Conservation (phyloP, 2,329 filamentous ascomycete species). For the Amylocarpus encephaloides region DNA sequence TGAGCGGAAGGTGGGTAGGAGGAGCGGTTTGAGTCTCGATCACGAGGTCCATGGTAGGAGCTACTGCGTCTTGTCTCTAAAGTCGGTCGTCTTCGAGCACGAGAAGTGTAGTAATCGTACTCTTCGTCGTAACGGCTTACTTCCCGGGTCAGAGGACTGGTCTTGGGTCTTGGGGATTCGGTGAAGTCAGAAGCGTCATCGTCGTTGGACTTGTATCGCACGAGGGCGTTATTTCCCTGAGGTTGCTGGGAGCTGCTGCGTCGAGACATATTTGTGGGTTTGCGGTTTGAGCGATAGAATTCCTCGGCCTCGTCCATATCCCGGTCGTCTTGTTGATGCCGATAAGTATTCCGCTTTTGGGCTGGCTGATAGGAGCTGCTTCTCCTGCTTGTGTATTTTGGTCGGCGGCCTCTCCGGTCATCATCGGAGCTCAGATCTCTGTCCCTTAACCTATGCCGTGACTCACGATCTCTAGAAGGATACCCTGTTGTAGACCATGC, state of each 20-base stretch:
- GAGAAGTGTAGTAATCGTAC: neutral
- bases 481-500: neutral
- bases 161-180: neutral
- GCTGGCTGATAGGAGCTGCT: constrained; percentile 2
- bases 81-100: neutral
- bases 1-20: neutral
- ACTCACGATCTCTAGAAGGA: neutral
- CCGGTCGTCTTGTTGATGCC: neutral
- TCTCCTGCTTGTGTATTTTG: neutral
- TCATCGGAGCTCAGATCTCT: neutral
- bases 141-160: neutral
- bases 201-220: neutral
- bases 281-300: neutral
- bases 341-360: neutral
- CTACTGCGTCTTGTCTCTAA: constrained; percentile 3
- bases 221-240: neutral
- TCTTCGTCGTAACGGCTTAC: constrained; percentile 1
- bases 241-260: constrained; percentile 9
- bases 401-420: neutral
- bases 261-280: constrained; percentile 3
- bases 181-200: neutral
- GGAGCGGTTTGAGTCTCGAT: neutral
- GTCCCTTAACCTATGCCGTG: neutral
- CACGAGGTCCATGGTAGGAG: neutral
- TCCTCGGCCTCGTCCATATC: neutral